Percentiles rank a stretch among this genome's conserved stretches.
Evolutionary conservation across 1,139 yeast species (phyloP).

Genomic region (Debaryomyces subglobosus): DNA sequence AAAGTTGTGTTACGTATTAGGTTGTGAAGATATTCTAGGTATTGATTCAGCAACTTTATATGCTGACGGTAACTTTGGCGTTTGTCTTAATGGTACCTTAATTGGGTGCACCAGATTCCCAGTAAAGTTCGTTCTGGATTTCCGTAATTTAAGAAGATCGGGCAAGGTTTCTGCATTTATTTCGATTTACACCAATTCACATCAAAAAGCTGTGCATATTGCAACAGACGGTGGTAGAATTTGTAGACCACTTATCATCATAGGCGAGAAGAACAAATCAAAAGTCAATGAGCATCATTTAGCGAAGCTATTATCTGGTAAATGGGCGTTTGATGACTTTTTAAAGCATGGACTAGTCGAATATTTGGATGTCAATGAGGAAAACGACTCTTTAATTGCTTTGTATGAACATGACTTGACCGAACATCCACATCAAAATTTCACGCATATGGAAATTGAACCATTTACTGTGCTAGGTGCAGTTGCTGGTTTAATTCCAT

Average conservation of each 20-base stretch:
- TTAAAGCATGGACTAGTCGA: slow-evolving; percentile 86
- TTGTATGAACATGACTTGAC: slow-evolving; percentile 65
- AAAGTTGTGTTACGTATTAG: slow-evolving; percentile 75
- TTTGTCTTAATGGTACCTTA: slow-evolving; percentile 90
- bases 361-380: slow-evolving; percentile 96
- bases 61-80: slow-evolving; percentile 75
- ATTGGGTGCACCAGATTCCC: slow-evolving; percentile 91
- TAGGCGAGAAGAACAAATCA: slow-evolving; percentile 65
- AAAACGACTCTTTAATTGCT: slow-evolving; percentile 92
- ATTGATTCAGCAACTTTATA: slow-evolving; percentile 87
- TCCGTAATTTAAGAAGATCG: slow-evolving; percentile 78
- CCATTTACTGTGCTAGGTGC: slow-evolving; percentile 97
- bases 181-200: slow-evolving; percentile 85
- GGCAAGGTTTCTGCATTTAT: slow-evolving; percentile 90
- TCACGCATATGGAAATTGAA: slow-evolving; percentile 94
- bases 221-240: slow-evolving; percentile 99
- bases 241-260: slow-evolving; percentile 94
- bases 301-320: slow-evolving; percentile 60
- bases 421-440: slow-evolving; percentile 35
- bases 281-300: slow-evolving; percentile 76
- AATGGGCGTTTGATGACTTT: slow-evolving; percentile 87
- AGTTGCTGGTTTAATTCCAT: slow-evolving; percentile 98
- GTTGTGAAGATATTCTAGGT: slow-evolving; percentile 83
- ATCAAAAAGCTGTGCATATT: slow-evolving; percentile 91
- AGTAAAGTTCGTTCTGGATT: slow-evolving; percentile 71